Evolutionary conservation across 305 asterid species (phyloP).

Genomic region (Andrographis paniculata): DNA sequence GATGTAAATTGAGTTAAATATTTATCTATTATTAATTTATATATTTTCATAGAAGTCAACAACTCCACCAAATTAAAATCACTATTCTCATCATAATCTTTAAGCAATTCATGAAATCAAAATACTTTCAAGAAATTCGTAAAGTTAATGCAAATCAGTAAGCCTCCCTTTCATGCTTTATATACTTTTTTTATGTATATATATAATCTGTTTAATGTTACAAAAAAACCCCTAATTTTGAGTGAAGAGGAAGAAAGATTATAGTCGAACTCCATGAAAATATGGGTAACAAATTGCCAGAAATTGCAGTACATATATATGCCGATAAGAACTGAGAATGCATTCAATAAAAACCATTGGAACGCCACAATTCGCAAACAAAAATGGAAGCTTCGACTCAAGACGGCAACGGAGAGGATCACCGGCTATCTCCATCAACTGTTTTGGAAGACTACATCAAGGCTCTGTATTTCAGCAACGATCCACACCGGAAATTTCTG

Average conservation of each 20-base stretch:
- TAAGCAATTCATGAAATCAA: too few relatives aligned
- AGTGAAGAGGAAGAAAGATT: conserved; percentile 69
- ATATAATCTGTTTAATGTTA: neutral
- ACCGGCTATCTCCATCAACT: neutral
- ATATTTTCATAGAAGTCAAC: too few relatives aligned
- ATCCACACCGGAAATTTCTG: too few relatives aligned
- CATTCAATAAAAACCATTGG: conserved; percentile 95
- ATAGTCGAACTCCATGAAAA: conserved; percentile 51
- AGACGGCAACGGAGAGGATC: too few relatives aligned
- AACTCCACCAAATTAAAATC: too few relatives aligned
- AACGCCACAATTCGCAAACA: conserved; percentile 82
- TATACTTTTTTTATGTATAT: neutral
- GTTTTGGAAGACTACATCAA: neutral
- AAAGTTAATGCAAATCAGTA: too few relatives aligned
- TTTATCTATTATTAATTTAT: too few relatives aligned
- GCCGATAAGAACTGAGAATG: conserved; percentile 77
- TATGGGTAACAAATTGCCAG: conserved; percentile 91
- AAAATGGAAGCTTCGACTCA: conserved; percentile 42
- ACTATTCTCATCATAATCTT: too few relatives aligned
- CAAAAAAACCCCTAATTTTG: conserved; percentile 74
- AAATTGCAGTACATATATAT: conserved; percentile 72
- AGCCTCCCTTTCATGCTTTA: too few relatives aligned
- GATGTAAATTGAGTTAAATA: too few relatives aligned
- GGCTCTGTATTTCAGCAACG: neutral
- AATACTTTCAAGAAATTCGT: too few relatives aligned